phyloP scores from a whole-genome alignment of 2,329 filamentous ascomycete genomes.

The Lasiodiplodia hormozganensis region DNA sequence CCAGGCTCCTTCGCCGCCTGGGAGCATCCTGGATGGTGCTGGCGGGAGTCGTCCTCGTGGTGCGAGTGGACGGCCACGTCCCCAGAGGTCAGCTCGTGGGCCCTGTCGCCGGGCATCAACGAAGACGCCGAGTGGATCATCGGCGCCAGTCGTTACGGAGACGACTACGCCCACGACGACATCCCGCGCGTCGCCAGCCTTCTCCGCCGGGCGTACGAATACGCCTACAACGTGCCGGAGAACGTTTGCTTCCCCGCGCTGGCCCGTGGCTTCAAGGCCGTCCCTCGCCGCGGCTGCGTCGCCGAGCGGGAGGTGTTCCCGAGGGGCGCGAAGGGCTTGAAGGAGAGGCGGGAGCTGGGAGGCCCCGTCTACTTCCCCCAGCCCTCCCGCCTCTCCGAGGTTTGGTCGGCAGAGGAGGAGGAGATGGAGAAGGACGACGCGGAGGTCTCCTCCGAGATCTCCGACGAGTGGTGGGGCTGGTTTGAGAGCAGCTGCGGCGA shows the following conservation, averaged over 20 bases:
- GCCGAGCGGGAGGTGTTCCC: not conserved
- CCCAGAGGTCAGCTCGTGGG: conserved; percentile 9
- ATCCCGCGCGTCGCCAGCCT: conserved; percentile 15
- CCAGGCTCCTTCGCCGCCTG: not conserved
- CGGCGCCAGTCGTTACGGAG: not conserved
- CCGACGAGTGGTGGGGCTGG: not conserved
- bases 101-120: not conserved
- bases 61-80: conserved; percentile 1
- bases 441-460: not conserved
- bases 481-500: not conserved
- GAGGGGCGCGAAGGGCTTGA: conserved; percentile 6
- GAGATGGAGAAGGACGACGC: not conserved
- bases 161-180: conserved; percentile 20
- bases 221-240: not conserved
- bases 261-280: not conserved
- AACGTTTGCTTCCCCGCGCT: not conserved
- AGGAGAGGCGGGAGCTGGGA: not conserved
- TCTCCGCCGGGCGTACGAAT: not conserved
- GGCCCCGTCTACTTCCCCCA: not conserved
- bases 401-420: not conserved
- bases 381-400: not conserved
- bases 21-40: conserved; percentile 15
- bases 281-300: not conserved
- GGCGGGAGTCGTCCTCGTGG: not conserved
- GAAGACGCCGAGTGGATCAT: conserved; percentile 6